Evolutionary conservation across 2,329 filamentous ascomycete species (phyloP), one percentile per base, ranked within the genome.

Genomic region (Fonsecaea monophora): DNA sequence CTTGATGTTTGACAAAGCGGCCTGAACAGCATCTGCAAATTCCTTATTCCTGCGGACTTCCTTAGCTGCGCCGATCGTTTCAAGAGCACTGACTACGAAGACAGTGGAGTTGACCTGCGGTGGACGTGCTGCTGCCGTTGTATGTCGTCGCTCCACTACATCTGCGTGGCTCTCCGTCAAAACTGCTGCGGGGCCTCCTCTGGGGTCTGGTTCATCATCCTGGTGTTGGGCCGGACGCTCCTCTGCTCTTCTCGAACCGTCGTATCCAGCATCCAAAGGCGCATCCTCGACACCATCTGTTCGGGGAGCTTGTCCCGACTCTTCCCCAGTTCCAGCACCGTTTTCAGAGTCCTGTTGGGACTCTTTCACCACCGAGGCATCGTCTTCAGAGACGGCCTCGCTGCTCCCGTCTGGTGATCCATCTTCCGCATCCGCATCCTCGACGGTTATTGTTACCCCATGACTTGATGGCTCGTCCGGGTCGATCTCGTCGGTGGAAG

Each of bases 51-150:
- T 92, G 78, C 91, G 87, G 60, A 94, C 93, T 82, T 99, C 94
- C 81, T 94, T 96, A 55, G 94, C 96, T 64, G 90, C 87, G 67
- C 91, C 92, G 76, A 99, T 97, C 77, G 89, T 90, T 83, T 97
- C 95, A 77, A 99, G 83, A 45, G 95, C 94, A 75, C 92, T 94
- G 75, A 96, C 89, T 75, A 99, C 92, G 78, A 99, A 99, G 75
- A 97, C 94, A 75, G 96, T 89, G 73, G 95, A 98, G 85, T 90
- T 96, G 83, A 96, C 90, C 73, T 88, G 90, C 77, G 88, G 86
- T 75, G 83, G 82, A 53, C 83, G 79, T 13, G 71, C 62, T 82
- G 10, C 82, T 83, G 82, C 80, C 21, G n/a, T 40, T 21, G 83
- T 84, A 18, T 87, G 88, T 69, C 85, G 82, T 35, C 87, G 89